Conservation (phyloP, 1,284 basidiomycete genomes). For the Rhodotorula sp. region DNA sequence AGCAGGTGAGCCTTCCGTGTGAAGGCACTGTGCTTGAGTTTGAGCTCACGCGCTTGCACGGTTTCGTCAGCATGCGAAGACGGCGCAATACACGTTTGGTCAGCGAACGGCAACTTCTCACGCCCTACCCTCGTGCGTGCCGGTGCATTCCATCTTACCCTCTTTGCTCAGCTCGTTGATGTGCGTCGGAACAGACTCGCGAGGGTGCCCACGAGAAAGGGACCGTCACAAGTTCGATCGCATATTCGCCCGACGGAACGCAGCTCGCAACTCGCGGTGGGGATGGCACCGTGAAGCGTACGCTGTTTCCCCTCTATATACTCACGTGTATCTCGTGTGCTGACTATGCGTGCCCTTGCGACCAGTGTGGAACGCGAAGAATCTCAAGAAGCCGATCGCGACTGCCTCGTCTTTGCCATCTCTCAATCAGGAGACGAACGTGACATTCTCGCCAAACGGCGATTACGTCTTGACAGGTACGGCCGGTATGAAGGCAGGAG, state of each 20-base stretch:
- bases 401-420: slow-evolving; percentile 64
- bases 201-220: slow-evolving; percentile 73
- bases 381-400: slow-evolving; percentile 79
- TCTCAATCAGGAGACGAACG: slow-evolving; percentile 83
- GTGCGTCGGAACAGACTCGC: slow-evolving; percentile 56
- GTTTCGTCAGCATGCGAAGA: slow-evolving; percentile 66
- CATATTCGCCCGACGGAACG: slow-evolving; percentile 77
- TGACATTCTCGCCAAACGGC: slow-evolving; percentile 89
- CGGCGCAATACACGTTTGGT: slow-evolving; percentile 90
- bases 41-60: slow-evolving; percentile 50
- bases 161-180: no score
- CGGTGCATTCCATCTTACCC: background rate
- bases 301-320: slow-evolving; percentile 44
- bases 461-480: slow-evolving; percentile 77
- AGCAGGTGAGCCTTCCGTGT: background rate
- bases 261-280: slow-evolving; percentile 82
- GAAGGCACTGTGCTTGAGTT: no score
- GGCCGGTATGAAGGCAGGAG: slow-evolving; percentile 48
- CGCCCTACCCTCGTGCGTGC: slow-evolving; percentile 61
- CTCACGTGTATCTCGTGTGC: slow-evolving; percentile 4
- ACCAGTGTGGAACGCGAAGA: slow-evolving; percentile 87
- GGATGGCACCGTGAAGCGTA: slow-evolving; percentile 91
- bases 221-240: slow-evolving; percentile 76
- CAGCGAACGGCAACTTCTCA: slow-evolving; percentile 83
- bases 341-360: slow-evolving; percentile 7